Conservation (phyloP, 1,284 basidiomycete genomes). For the Leccinum angustisporum region DNA sequence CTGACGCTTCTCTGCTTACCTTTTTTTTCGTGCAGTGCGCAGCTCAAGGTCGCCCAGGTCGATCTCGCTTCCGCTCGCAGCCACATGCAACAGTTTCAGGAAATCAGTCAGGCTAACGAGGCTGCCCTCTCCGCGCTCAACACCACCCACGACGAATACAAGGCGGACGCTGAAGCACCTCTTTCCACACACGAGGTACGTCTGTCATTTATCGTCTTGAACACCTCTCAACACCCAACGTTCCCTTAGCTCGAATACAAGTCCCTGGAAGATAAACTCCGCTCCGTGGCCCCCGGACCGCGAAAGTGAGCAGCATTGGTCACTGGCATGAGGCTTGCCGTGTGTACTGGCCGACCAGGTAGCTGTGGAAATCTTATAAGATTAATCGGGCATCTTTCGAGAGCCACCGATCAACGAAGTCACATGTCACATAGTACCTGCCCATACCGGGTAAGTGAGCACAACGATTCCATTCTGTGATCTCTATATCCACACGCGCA, state of each 20-base stretch:
- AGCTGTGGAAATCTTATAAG: too few species aligned
- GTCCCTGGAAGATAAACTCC: slow-evolving; percentile 63
- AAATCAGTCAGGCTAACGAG: slow-evolving; percentile 80
- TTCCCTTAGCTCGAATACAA: slow-evolving; percentile 60
- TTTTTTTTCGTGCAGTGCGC: slow-evolving; percentile 47
- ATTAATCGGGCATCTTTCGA: too few species aligned
- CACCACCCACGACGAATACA: slow-evolving; percentile 77
- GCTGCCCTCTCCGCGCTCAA: slow-evolving; percentile 70
- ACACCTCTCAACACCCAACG: slow-evolving; percentile 8
- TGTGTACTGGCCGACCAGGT: too few species aligned
- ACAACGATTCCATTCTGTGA: too few species aligned
- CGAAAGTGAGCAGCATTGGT: too few species aligned
- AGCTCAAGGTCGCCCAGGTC: slow-evolving; percentile 73
- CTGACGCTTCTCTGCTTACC: slow-evolving; percentile 8
- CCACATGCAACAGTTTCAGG: slow-evolving; percentile 82
- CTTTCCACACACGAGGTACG: slow-evolving; percentile 66
- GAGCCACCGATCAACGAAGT: too few species aligned
- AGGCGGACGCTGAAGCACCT: slow-evolving; percentile 55
- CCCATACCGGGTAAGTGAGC: too few species aligned
- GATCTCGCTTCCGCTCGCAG: slow-evolving; percentile 68
- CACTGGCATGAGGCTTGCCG: too few species aligned
- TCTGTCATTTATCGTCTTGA: not conserved
- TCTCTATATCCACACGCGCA: too few species aligned
- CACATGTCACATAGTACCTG: too few species aligned
- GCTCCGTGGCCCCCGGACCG: slow-evolving; percentile 31